Percentiles rank a stretch among this genome's conserved stretches.
Evolutionary conservation across 495 filamentous ascomycete genomes (phyloP).

Genomic region (Penicillium canariense): DNA sequence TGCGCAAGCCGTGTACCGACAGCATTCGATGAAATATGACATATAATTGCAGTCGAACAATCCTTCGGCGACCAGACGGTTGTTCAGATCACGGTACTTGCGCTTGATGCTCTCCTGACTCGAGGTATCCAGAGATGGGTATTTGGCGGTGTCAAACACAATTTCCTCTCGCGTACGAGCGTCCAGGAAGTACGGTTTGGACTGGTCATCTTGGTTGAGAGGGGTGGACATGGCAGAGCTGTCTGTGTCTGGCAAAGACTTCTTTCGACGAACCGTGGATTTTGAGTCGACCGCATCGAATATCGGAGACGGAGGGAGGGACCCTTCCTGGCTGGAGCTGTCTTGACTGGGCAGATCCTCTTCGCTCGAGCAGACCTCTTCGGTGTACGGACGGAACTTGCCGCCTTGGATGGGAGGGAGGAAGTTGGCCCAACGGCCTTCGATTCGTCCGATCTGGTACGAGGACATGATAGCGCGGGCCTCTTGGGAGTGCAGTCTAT

Average conservation of each 20-base stretch:
- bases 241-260: conserved; percentile 29
- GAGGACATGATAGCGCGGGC: conserved; percentile 72
- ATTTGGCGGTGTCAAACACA: conserved; percentile 72
- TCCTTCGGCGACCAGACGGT: conserved; percentile 67
- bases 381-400: conserved; percentile 61
- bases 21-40: conserved; percentile 71
- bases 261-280: conserved; percentile 32
- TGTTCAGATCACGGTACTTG: conserved; percentile 74
- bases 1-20: conserved; percentile 75
- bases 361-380: conserved; percentile 34
- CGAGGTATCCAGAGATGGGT: conserved; percentile 70
- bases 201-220: conserved; percentile 22
- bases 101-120: conserved; percentile 77
- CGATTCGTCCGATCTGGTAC: conserved; percentile 81
- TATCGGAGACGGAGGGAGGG: conserved; percentile 55
- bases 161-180: conserved; percentile 72
- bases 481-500: conserved; percentile 79
- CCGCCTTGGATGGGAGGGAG: conserved; percentile 91
- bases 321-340: conserved; percentile 35
- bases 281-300: conserved; percentile 57
- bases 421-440: conserved; percentile 86
- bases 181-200: conserved; percentile 66
- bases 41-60: conserved; percentile 86
- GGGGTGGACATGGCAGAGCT: conserved; percentile 35
- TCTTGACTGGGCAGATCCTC: conserved; percentile 30